phyloP scores from a whole-genome alignment of 2,329 filamentous ascomycete species.

The Arthroderma sp. region DNA sequence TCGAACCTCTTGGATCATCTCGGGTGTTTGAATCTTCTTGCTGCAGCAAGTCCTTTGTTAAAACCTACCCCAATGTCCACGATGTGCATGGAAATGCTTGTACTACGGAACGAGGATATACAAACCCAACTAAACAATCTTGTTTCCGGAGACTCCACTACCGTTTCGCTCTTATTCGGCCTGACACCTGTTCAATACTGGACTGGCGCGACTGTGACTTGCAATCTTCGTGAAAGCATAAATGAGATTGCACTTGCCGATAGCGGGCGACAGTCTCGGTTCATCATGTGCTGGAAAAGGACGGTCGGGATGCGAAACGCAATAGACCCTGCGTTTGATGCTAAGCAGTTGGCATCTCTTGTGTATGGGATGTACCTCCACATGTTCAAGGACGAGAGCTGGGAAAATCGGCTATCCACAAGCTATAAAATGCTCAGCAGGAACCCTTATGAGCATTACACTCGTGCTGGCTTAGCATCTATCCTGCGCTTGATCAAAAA shows the following conservation, averaged over 20 bases:
- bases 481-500: constrained; percentile 16
- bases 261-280: not conserved
- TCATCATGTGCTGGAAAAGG: constrained; percentile 4
- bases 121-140: constrained; percentile 26
- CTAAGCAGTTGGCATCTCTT: constrained; percentile 26
- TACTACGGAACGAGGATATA: constrained; percentile 20
- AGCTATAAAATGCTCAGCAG: constrained; percentile 1
- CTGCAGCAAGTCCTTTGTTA: constrained; percentile 37
- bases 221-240: constrained; percentile 12
- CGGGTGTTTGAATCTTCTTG: constrained; percentile 34
- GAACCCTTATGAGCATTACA: constrained; percentile 12
- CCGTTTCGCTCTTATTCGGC: constrained; percentile 39
- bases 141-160: constrained; percentile 36
- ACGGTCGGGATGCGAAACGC: not conserved
- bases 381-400: constrained; percentile 35
- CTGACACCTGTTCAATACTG: constrained; percentile 38
- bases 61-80: constrained; percentile 31
- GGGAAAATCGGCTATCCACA: constrained; percentile 5
- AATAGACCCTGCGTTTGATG: constrained; percentile 17
- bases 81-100: constrained; percentile 37
- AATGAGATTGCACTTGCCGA: not conserved
- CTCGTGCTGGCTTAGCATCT: constrained; percentile 15
- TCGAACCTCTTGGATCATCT: constrained; percentile 35
- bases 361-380: constrained; percentile 32
- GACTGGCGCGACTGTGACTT: constrained; percentile 30